Evolutionary conservation across 176 grass and related monocot genomes (phyloP).

Genomic region (Ampelocalamus luodianensis): DNA sequence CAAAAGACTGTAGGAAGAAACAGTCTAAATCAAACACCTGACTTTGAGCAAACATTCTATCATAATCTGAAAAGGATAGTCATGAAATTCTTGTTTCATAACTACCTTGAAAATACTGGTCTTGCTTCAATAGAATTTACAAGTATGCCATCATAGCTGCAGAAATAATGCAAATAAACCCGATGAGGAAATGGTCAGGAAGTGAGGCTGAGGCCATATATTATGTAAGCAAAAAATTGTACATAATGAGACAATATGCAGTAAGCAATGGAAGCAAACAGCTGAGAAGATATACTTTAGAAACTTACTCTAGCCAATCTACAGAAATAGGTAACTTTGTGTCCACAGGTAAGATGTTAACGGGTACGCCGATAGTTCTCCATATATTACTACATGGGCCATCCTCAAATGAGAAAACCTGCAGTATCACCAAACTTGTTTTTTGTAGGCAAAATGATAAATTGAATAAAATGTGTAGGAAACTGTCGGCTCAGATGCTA

Average conservation of each 20-base stretch:
- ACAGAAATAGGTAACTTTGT: conserved; percentile 40
- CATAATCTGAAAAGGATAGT: conserved; percentile 27
- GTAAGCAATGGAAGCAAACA: conserved; percentile 31
- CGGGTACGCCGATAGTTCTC: conserved; percentile 62
- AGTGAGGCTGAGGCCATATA: conserved; percentile 46
- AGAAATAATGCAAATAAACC: conserved; percentile 77
- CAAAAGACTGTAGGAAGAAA: conserved; percentile 71
- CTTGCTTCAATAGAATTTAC: conserved; percentile 85
- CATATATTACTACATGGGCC: conserved; percentile 68
- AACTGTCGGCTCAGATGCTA: conserved; percentile 19
- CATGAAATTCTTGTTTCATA: conserved; percentile 41
- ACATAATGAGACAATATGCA: background rate
- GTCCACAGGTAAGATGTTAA: conserved; percentile 57
- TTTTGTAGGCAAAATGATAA: background rate
- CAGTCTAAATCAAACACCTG: conserved; percentile 47
- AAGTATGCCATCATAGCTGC: conserved; percentile 96
- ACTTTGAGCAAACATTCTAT: conserved; percentile 34
- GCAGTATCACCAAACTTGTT: conserved; percentile 19
- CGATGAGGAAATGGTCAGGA: conserved; percentile 67
- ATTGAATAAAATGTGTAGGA: conserved; percentile 20
- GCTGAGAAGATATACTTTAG: conserved; percentile 42
- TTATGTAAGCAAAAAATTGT: conserved; percentile 36
- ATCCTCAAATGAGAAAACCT: conserved; percentile 90
- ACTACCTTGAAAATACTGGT: conserved; percentile 85
- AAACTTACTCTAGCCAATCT: conserved; percentile 96